Evolutionary conservation across 2,329 filamentous ascomycete genomes (phyloP).

Genomic region (Helminthosporium solani): DNA sequence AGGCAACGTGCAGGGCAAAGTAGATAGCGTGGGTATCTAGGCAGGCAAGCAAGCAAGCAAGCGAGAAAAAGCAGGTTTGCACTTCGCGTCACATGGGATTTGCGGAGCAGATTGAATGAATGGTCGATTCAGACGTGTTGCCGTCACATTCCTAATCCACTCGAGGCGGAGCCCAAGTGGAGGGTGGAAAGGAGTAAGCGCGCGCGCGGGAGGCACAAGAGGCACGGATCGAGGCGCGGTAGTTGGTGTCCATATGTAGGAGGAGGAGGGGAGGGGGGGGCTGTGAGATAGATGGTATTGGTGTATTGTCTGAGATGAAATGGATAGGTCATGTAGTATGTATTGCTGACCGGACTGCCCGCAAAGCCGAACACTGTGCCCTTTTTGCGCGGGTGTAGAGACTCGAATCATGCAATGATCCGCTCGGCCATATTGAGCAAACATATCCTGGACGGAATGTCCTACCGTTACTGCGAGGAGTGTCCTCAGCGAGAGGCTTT

Average conservation of each 20-base stretch:
- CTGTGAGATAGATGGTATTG: not conserved
- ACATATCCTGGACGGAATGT: not conserved
- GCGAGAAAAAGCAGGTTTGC: too few species aligned
- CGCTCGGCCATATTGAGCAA: conserved; percentile 13
- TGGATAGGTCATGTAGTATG: not conserved
- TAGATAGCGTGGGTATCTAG: too few species aligned
- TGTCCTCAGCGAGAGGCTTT: not conserved
- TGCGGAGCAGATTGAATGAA: too few species aligned
- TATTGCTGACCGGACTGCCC: not conserved
- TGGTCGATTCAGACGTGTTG: too few species aligned
- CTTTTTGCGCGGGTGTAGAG: not conserved
- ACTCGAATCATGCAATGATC: not conserved
- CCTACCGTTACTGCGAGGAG: not conserved
- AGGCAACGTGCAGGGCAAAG: too few species aligned
- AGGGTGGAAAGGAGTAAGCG: not conserved
- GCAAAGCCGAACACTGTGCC: conserved; percentile 5
- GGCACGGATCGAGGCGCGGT: not conserved
- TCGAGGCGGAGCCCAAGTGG: not conserved
- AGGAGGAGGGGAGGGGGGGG: too few species aligned
- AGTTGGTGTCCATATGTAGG: too few species aligned
- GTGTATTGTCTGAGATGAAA: not conserved
- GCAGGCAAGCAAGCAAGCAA: too few species aligned
- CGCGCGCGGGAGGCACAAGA: conserved; percentile 1
- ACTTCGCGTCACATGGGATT: too few species aligned
- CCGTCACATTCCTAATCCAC: not conserved